Base-by-base conservation (phyloP, 2,329 filamentous ascomycete species). In the Cytospora schulzeri region DNA sequence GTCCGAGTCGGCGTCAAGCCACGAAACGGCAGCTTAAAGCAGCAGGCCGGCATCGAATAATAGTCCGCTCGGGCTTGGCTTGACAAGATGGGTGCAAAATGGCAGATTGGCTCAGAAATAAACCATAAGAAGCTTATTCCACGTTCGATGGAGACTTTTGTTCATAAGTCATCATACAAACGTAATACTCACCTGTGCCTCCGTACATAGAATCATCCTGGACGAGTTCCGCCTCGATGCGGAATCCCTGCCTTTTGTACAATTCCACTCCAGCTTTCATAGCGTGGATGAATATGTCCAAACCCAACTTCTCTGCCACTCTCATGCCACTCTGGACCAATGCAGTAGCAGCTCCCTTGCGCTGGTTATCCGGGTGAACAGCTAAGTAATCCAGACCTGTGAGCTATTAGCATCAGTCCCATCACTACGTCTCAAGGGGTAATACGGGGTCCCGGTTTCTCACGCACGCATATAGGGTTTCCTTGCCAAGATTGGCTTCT, bases 351-450 rank as follows among this genome's bases (percentile, higher is more conserved):
- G 72, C 69, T n/a, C 70, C 69, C 22, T 52, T 68, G 24, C 68
- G 54, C 35, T 69, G 62, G 31, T 70, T 57, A 2, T 66, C 64
- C 5, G 70, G 70, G 55, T 70, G 70, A 22, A 72, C 68, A 17
- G 69, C 69, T 5, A 73, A 67, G 51, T 70, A 72, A 8, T 71
- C 69, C 38, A 71, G 69, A 22, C 63, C 69, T 71, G 56, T 50
- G 56, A 26, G 35, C 48, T 62, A 26, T 31, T 53, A 22, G 35
- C 52, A 51, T 28, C 22, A 24, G 14, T n/a, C n/a, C n/a, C n/a
- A n/a, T n/a, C n/a, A n/a, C n/a, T n/a, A n/a, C n/a, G n/a, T n/a
- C n/a, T n/a, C n/a, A n/a, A n/a, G n/a, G n/a, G n/a, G n/a, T n/a
- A n/a, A n/a, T n/a, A n/a, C n/a, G n/a, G n/a, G n/a, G n/a, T n/a